Base-by-base conservation (phyloP, 805 yeast genomes). In the Ogataea naganishii region DNA sequence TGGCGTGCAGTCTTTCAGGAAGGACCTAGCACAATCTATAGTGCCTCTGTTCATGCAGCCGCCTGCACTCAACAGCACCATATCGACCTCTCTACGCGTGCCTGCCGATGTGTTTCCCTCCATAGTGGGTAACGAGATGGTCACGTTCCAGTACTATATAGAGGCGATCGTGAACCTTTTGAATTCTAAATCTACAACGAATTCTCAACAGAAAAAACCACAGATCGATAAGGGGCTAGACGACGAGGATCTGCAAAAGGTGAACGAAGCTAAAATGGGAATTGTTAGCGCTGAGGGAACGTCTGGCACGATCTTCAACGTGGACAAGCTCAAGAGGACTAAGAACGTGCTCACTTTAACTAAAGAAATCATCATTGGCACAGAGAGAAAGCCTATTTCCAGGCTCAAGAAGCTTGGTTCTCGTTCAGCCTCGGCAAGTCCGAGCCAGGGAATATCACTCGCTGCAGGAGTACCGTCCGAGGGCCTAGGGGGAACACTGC, bases 51-150 rank as follows among this genome's bases (percentile, higher is more conserved):
- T 74, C 39, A 72, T 84, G n/a, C 88, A 84, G 47, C 84, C 88
- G 1, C 58, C 47, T 10, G 66, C 80, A 1, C 58, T 74, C 23
- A 54, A 64, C 12, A 65, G 76, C 23, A 76, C 71, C 20, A 62
- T 79, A 7, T 71, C 70, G 19, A 72, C 88, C 1, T 68, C 72
- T 23, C 53, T 86, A 14, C 63, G 76, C 37, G 76, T 86, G 0
- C 96, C 96, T 0, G 72, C 80, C 1, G 95, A 86, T 43, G 76
- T 82, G 1, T 84, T 86, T 48, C 94, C 95, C 1, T 82, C 95
- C 0, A 81, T 84, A 10, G 65, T 72, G 12, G 80, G 81, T 1
- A 71, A 82, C 30, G 74, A 73, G 2, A 56, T 78, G 27, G 84
- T 85, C 7, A 67, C 85, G 3, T 86, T 86, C 52, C 89, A 82